Evolutionary conservation across 148 eudicot species (phyloP).

Genomic region (Salicornia ramosissima): DNA sequence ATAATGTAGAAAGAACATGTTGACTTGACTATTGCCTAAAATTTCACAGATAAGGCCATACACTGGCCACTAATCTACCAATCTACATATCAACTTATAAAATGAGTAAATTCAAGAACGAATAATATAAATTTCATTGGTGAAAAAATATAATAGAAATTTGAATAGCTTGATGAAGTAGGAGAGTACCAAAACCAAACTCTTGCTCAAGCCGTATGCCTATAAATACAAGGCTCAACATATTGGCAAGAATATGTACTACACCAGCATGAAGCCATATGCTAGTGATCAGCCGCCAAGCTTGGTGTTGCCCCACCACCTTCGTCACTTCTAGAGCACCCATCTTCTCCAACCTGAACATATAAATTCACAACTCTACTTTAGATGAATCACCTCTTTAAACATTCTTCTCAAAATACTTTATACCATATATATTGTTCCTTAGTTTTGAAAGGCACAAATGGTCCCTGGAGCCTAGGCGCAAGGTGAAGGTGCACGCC

Average conservation of each 20-base stretch:
- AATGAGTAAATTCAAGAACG: background rate
- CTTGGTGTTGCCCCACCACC: slow-evolving; percentile 47
- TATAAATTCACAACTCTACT: background rate
- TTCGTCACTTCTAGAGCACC: slow-evolving; percentile 61
- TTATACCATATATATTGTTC: background rate
- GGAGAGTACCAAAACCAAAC: slow-evolving; percentile 71
- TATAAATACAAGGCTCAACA: slow-evolving; percentile 67
- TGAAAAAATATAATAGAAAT: background rate
- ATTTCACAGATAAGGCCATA: background rate
- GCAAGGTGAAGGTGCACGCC: no score
- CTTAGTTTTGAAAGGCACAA: no score
- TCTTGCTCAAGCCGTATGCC: slow-evolving; percentile 86
- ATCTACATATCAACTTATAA: no score
- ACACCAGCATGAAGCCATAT: slow-evolving; percentile 92
- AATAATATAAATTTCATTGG: background rate
- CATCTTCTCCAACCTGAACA: slow-evolving; percentile 50
- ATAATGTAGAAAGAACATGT: no score
- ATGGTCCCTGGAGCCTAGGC: no score
- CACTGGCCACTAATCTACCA: no score
- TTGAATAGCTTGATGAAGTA: background rate
- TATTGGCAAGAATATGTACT: slow-evolving; percentile 69
- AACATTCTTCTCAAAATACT: slow-evolving; percentile 4
- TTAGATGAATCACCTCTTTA: slow-evolving; percentile 6
- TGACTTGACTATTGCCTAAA: background rate
- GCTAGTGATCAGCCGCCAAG: slow-evolving; percentile 63